Conservation (phyloP, 2,329 filamentous ascomycete genomes). For the Neofusicoccum cordaticola region DNA sequence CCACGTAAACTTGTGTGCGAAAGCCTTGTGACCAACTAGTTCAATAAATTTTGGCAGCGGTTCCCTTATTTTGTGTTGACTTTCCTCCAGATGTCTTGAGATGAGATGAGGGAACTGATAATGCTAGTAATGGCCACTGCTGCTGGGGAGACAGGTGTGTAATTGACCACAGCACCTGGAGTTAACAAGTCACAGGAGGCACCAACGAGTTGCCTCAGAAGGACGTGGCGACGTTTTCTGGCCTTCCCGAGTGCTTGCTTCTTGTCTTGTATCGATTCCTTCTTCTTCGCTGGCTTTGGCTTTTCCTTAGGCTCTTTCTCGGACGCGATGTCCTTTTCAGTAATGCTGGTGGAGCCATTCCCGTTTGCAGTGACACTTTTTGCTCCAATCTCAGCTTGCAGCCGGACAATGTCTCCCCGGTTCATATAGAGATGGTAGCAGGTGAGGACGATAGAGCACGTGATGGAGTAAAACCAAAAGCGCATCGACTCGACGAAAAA, state of each 20-base stretch:
- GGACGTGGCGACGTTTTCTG: background rate
- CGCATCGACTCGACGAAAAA: slow-evolving; percentile 15
- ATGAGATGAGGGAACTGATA: slow-evolving; percentile 7
- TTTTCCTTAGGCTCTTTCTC: background rate
- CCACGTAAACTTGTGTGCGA: too few species aligned
- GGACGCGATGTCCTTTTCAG: background rate
- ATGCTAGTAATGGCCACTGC: slow-evolving; percentile 12
- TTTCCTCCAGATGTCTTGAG: slow-evolving; percentile 11
- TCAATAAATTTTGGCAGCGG: too few species aligned
- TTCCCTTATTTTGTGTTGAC: background rate
- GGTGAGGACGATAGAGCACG: slow-evolving; percentile 10
- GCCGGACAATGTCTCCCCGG: background rate
- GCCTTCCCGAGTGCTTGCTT: background rate
- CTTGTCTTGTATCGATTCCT: background rate
- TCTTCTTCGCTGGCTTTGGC: background rate
- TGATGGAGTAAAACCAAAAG: slow-evolving; percentile 17
- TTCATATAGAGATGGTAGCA: slow-evolving; percentile 8
- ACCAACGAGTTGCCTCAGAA: slow-evolving; percentile 1
- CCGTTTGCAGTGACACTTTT: background rate
- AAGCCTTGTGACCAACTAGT: too few species aligned
- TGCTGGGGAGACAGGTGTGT: background rate
- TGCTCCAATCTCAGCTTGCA: background rate
- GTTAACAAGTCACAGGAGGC: slow-evolving; percentile 11
- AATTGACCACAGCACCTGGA: slow-evolving; percentile 5
- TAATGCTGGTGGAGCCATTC: background rate